Percentiles rank a stretch among this genome's conserved stretches.
Evolutionary conservation across 176 grass and related monocot genomes (phyloP).

Genomic region (Echinochloa phyllopogon): DNA sequence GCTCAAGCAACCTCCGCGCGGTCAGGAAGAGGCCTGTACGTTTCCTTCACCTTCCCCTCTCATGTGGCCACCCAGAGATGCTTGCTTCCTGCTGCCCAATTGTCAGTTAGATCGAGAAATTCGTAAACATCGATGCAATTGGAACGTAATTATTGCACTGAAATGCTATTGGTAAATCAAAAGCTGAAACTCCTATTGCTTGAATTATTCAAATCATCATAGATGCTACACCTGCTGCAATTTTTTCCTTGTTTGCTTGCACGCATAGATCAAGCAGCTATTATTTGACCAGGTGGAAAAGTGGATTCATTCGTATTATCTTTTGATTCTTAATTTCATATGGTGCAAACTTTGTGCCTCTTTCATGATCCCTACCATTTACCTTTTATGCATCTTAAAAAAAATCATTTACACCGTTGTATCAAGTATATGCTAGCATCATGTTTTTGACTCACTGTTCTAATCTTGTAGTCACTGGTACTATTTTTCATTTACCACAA

Average conservation of each 20-base stretch:
- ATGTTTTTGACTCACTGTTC: conserved; percentile 12
- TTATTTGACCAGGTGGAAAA: conserved; percentile 35
- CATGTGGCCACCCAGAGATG: conserved; percentile 45
- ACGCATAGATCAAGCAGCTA: conserved; percentile 25
- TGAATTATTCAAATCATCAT: conserved; percentile 26
- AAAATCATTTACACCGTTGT: conserved; percentile 11
- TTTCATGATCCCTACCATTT: background rate
- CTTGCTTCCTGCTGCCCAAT: conserved; percentile 42
- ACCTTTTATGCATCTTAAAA: background rate
- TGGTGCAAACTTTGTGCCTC: conserved; percentile 1
- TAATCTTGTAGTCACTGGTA: background rate
- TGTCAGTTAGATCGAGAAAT: conserved; percentile 30
- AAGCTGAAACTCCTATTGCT: conserved; percentile 19
- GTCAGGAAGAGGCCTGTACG: conserved; percentile 78
- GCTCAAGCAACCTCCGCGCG: conserved; percentile 52
- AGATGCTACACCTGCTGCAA: background rate
- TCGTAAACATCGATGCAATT: background rate
- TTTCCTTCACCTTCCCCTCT: conserved; percentile 55
- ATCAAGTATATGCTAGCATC: conserved; percentile 16
- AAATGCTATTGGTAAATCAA: conserved; percentile 28
- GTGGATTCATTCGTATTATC: conserved; percentile 24
- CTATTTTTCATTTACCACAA: conserved; percentile 10
- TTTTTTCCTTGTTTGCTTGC: conserved; percentile 39
- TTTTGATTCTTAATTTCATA: conserved; percentile 14
- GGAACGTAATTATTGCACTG: conserved; percentile 16